A percentile compares a stretch with the other conserved stretches of the same genome.
Evolutionary conservation across 1,284 basidiomycete genomes (phyloP).

Genomic region (Apiotrichum mycotoxinovorans): DNA sequence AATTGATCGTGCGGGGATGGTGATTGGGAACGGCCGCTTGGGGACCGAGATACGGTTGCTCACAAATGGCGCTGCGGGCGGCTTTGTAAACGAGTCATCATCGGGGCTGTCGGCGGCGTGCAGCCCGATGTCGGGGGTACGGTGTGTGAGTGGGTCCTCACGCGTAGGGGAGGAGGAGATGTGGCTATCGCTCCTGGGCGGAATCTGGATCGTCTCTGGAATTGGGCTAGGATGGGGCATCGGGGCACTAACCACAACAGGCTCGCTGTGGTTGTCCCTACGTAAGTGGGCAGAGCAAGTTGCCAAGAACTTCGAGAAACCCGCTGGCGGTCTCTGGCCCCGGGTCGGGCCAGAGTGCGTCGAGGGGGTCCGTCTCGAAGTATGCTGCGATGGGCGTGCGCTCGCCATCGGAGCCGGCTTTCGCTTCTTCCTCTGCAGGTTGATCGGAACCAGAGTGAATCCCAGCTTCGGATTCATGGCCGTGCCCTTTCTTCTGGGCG

Average conservation of each 20-base stretch:
- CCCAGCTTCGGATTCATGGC: not conserved
- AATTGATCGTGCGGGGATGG: no score
- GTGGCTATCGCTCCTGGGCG: not conserved
- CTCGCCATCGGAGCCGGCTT: not conserved
- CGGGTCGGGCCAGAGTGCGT: slow-evolving; percentile 7
- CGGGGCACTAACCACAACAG: no score
- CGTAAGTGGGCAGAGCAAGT: slow-evolving; percentile 10
- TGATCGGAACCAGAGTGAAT: not conserved
- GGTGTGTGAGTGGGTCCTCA: no score
- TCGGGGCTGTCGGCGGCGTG: no score
- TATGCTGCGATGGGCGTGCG: not conserved
- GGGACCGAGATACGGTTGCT: no score
- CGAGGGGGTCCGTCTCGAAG: slow-evolving; percentile 11
- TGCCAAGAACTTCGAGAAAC: slow-evolving; percentile 7
- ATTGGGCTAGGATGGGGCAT: no score
- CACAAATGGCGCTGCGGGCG: no score
- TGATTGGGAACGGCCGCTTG: no score
- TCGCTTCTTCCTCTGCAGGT: not conserved
- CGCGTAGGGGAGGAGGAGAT: no score
- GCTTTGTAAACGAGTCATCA: no score
- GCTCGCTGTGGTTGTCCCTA: not conserved
- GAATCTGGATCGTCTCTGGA: no score
- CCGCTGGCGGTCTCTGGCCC: slow-evolving; percentile 1
- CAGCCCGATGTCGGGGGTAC: no score
- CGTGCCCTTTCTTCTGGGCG: not conserved